phyloP scores from a whole-genome alignment of 1,284 basidiomycete genomes.

The Cystobasidium pallidum region DNA sequence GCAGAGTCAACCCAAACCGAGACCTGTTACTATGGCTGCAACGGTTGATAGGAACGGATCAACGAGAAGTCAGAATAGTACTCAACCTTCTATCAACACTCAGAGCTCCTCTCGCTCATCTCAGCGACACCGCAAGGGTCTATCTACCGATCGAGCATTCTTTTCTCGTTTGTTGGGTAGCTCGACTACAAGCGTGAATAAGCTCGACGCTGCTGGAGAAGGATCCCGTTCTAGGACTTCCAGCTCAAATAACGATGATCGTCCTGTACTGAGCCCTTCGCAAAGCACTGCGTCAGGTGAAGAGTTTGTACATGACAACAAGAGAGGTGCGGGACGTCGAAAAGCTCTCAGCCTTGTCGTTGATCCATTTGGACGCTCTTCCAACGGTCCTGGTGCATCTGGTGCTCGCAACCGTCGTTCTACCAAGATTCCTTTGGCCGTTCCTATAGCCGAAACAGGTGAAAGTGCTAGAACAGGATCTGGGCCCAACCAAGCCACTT shows the following conservation, averaged over 20 bases:
- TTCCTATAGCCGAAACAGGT: not conserved
- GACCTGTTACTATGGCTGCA: constrained; percentile 28
- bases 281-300: constrained; percentile 12
- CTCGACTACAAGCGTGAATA: constrained; percentile 48
- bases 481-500: not conserved
- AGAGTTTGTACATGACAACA: constrained; percentile 13
- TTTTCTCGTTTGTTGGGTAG: constrained; percentile 66
- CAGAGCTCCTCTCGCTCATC: constrained; percentile 46
- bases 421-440: constrained; percentile 23
- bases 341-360: constrained; percentile 83
- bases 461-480: not conserved
- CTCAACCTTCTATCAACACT: constrained; percentile 53
- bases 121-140: constrained; percentile 64
- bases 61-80: constrained; percentile 41
- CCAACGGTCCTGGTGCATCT: constrained; percentile 13
- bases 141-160: constrained; percentile 75
- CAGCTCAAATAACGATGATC: constrained; percentile 13
- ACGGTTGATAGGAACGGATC: constrained; percentile 35
- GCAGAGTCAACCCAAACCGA: constrained; percentile 1
- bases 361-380: constrained; percentile 66
- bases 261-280: not conserved
- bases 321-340: constrained; percentile 59
- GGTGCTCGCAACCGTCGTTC: constrained; percentile 38
- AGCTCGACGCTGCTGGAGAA: constrained; percentile 32
- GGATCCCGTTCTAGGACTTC: constrained; percentile 31